Evolutionary conservation across 169 alveolate species (phyloP).

Genomic region (Theileria orientalis): DNA sequence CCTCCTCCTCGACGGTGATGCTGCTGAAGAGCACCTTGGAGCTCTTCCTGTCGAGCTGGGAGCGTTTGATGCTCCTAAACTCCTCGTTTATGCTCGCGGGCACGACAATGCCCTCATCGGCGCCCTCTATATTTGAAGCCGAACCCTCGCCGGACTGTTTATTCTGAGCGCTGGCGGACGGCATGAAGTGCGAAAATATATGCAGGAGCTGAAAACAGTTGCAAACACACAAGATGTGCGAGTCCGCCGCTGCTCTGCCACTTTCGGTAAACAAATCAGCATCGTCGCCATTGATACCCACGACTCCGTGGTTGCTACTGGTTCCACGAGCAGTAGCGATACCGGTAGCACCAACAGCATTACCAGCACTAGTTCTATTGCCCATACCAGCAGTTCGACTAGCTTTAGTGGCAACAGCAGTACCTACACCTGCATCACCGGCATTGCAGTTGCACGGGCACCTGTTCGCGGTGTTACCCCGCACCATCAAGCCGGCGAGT

Average conservation of each 20-base stretch:
- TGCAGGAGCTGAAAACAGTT: neutral
- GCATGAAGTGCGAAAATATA: neutral
- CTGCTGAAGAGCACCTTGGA: conserved; percentile 44
- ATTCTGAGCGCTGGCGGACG: neutral
- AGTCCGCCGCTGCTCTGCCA: too few species aligned
- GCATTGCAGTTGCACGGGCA: neutral
- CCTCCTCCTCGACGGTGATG: neutral
- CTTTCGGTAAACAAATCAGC: too few species aligned
- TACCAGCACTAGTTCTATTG: too few species aligned
- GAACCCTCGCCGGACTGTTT: neutral
- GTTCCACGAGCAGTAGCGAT: too few species aligned
- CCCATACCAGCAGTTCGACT: too few species aligned
- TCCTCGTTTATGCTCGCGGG: conserved; percentile 38
- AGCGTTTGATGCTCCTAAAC: conserved; percentile 18
- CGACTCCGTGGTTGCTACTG: neutral
- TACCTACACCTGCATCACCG: too few species aligned
- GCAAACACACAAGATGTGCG: conserved; percentile 6
- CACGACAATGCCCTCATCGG: neutral
- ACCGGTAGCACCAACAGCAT: too few species aligned
- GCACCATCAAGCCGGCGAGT: neutral
- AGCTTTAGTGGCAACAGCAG: too few species aligned
- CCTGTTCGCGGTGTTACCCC: neutral
- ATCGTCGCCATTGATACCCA: neutral
- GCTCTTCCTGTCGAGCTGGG: conserved; percentile 39
- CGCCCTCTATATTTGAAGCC: neutral